phyloP scores from a whole-genome alignment of 345 rosid genomes.

The Salix arbutifolia region DNA sequence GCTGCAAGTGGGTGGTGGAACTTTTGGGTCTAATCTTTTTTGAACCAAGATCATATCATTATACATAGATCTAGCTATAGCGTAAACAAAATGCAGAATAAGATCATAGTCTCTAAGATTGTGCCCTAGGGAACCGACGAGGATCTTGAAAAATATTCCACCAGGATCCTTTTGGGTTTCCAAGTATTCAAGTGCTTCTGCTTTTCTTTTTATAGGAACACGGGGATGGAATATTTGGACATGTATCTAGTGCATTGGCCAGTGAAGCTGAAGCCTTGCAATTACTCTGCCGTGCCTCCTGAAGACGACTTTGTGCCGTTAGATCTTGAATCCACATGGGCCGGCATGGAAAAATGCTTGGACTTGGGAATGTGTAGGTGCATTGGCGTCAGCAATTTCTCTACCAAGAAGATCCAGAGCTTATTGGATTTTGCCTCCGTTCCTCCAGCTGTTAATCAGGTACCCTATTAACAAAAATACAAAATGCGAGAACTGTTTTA shows the following conservation, averaged over 20 bases:
- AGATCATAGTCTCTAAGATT: no score
- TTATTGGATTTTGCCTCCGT: constrained; percentile 61
- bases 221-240: constrained; percentile 72
- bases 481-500: background rate
- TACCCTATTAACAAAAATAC: background rate
- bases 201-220: constrained; percentile 30
- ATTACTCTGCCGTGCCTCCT: constrained; percentile 39
- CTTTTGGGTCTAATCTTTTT: background rate
- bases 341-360: constrained; percentile 73
- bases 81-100: no score
- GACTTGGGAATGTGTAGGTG: constrained; percentile 61
- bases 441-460: constrained; percentile 75
- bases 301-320: constrained; percentile 68
- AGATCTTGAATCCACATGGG: constrained; percentile 74
- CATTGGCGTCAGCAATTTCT: constrained; percentile 93
- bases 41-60: background rate
- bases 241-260: constrained; percentile 97
- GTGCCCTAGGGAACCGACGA: background rate
- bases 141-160: constrained; percentile 6
- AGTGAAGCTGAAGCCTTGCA: constrained; percentile 71
- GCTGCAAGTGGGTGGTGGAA: background rate
- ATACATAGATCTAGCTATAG: no score
- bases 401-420: constrained; percentile 47
- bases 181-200: background rate
- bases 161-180: background rate